Percentiles rank a stretch among this genome's conserved stretches.
These are phyloP conservation scores for Diaporthe australafricana DNA, from an alignment of 2,329 filamentous ascomycete genomes.

Conservation along the genomic window DNA sequence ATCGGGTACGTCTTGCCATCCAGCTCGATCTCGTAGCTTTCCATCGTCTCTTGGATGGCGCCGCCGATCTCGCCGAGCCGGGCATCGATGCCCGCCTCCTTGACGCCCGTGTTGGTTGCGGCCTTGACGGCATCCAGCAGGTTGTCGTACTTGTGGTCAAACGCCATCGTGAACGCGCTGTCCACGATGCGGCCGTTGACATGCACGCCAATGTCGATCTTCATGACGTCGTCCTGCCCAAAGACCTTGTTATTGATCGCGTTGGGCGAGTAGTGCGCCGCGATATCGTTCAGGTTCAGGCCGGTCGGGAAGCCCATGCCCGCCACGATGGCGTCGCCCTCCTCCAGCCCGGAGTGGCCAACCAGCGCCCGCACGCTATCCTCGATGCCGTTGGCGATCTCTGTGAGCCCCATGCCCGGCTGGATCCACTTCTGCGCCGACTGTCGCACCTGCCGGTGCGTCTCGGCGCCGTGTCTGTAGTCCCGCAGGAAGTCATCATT, in stretches of 20 bases:
- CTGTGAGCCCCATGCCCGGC: slow-evolving; percentile 80
- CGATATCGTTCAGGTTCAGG: slow-evolving; percentile 84
- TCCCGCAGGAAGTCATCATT: slow-evolving; percentile 82
- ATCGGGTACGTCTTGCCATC: slow-evolving; percentile 82
- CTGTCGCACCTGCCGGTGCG: slow-evolving; percentile 83
- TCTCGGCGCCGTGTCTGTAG: slow-evolving; percentile 82
- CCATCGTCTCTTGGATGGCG: slow-evolving; percentile 90
- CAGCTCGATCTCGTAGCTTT: slow-evolving; percentile 90
- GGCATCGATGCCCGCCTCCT: slow-evolving; percentile 92
- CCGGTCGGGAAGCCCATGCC: slow-evolving; percentile 89
- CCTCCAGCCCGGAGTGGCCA: slow-evolving; percentile 79
- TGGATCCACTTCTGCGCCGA: slow-evolving; percentile 84
- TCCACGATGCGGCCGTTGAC: slow-evolving; percentile 85
- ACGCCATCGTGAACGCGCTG: slow-evolving; percentile 83
- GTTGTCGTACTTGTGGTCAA: slow-evolving; percentile 80
- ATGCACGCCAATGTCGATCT: slow-evolving; percentile 86
- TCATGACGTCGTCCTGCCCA: slow-evolving; percentile 80
- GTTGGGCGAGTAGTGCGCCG: slow-evolving; percentile 87
- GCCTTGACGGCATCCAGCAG: slow-evolving; percentile 79
- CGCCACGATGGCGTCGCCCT: slow-evolving; percentile 80
- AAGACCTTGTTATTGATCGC: slow-evolving; percentile 83
- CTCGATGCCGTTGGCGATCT: slow-evolving; percentile 86
- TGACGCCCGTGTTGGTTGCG: slow-evolving; percentile 87
- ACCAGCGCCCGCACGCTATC: slow-evolving; percentile 80
- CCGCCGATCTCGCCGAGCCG: slow-evolving; percentile 87